Evolutionary conservation across 805 yeast genomes (phyloP).

Genomic region (Ogataea kodamae): DNA sequence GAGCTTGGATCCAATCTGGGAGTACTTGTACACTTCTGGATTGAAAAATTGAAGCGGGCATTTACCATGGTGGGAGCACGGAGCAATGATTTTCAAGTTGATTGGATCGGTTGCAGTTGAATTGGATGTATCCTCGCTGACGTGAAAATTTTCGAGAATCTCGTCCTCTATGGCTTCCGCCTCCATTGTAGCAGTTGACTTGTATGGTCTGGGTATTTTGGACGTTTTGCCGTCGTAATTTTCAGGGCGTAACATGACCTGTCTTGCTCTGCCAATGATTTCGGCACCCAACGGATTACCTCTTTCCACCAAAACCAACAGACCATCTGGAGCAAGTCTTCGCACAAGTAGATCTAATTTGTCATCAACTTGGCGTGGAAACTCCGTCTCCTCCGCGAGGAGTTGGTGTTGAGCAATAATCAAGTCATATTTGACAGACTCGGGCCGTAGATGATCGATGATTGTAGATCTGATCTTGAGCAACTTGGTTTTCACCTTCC

Average conservation of each 20-base stretch:
- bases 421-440: constrained; percentile 61
- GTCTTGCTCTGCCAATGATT: constrained; percentile 84
- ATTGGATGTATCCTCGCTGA: constrained; percentile 20
- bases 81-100: constrained; percentile 72
- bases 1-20: constrained; percentile 53
- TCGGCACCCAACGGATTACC: constrained; percentile 92
- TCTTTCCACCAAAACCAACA: constrained; percentile 74
- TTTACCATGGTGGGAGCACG: constrained; percentile 82
- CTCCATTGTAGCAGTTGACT: constrained; percentile 31
- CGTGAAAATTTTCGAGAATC: constrained; percentile 22
- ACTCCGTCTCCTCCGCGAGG: constrained; percentile 52
- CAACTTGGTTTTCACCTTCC: constrained; percentile 54
- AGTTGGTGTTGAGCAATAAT: constrained; percentile 82
- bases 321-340: constrained; percentile 73
- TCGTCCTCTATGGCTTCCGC: constrained; percentile 32
- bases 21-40: constrained; percentile 57
- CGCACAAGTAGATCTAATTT: constrained; percentile 56
- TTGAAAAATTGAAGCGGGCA: constrained; percentile 85
- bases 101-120: constrained; percentile 25
- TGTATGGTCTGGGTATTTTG: constrained; percentile 68
- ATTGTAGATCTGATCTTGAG: constrained; percentile 55
- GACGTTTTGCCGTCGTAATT: constrained; percentile 50
- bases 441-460: constrained; percentile 48
- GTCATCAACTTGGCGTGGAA: constrained; percentile 72
- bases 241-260: constrained; percentile 85